These are phyloP conservation scores for Diaporthe velutina DNA, from an alignment of 2,329 filamentous ascomycete species.

Conservation along the genomic window DNA sequence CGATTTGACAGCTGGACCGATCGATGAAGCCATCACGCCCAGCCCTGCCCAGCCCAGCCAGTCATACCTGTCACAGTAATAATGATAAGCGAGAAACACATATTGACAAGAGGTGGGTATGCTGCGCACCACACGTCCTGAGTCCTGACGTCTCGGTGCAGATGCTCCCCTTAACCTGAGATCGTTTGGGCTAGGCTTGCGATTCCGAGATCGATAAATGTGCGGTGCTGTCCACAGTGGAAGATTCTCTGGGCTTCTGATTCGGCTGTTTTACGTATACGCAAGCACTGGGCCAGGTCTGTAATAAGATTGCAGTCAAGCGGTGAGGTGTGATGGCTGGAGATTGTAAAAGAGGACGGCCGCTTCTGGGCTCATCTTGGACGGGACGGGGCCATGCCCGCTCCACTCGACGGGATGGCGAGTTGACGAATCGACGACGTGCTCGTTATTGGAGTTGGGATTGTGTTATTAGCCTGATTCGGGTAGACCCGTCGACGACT, in stretches of 20 bases:
- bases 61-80: neutral
- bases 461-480: constrained; percentile 33
- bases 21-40: constrained; percentile 19
- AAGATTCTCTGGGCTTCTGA: constrained; percentile 13
- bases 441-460: constrained; percentile 27
- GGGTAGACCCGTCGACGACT: constrained; percentile 33
- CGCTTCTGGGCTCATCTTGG: constrained; percentile 28
- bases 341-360: neutral
- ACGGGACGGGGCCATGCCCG: constrained; percentile 20
- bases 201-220: neutral
- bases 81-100: neutral
- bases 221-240: neutral
- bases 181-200: constrained; percentile 10
- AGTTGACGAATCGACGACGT: constrained; percentile 26
- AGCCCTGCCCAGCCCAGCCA: constrained; percentile 18
- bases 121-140: neutral
- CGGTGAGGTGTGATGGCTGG: constrained; percentile 27
- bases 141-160: neutral
- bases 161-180: neutral
- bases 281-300: neutral
- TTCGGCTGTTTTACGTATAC: constrained; percentile 1
- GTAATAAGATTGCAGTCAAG: constrained; percentile 31
- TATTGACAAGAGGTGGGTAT: neutral
- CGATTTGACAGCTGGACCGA: constrained; percentile 19
- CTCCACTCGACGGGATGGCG: constrained; percentile 9